These are phyloP conservation scores for Fraxinus albicans DNA, from an alignment of 305 asterid genomes.

Conservation along the genomic window DNA sequence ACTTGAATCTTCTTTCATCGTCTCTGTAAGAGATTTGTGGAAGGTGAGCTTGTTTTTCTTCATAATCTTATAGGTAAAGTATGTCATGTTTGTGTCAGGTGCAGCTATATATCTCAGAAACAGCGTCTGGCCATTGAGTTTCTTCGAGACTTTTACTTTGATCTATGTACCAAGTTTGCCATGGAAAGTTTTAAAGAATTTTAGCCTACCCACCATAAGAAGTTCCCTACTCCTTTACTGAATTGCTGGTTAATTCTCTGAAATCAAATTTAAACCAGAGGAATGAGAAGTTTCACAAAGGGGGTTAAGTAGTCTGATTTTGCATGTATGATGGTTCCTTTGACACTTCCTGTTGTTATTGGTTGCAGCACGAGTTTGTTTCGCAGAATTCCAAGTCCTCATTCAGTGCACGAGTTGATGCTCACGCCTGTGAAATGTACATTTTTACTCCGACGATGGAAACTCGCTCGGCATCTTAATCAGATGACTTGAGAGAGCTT, in stretches of 20 bases:
- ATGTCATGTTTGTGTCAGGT: not conserved
- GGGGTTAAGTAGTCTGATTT: no score
- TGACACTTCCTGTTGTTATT: not conserved
- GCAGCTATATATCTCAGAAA: not conserved
- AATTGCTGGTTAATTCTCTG: no score
- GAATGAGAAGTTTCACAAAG: no score
- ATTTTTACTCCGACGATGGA: conserved; percentile 33
- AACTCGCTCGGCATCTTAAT: conserved; percentile 26
- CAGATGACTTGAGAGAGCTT: not conserved
- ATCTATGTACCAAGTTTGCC: not conserved
- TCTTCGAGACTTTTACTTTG: not conserved
- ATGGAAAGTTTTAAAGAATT: not conserved
- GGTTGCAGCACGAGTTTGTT: conserved; percentile 46
- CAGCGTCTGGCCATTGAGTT: not conserved
- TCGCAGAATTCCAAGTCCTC: conserved; percentile 28
- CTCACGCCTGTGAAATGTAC: conserved; percentile 45
- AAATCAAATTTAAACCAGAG: no score
- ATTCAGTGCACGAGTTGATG: conserved; percentile 35
- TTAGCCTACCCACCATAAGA: not conserved
- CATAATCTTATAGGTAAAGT: not conserved
- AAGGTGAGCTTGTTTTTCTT: conserved; percentile 45
- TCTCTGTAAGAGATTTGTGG: conserved; percentile 84
- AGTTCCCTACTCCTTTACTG: not conserved
- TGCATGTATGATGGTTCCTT: not conserved
- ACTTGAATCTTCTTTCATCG: conserved; percentile 61